These are phyloP conservation scores for Saururus chinensis DNA, from an alignment of 164 flowering plant species.

Conservation along the genomic window DNA sequence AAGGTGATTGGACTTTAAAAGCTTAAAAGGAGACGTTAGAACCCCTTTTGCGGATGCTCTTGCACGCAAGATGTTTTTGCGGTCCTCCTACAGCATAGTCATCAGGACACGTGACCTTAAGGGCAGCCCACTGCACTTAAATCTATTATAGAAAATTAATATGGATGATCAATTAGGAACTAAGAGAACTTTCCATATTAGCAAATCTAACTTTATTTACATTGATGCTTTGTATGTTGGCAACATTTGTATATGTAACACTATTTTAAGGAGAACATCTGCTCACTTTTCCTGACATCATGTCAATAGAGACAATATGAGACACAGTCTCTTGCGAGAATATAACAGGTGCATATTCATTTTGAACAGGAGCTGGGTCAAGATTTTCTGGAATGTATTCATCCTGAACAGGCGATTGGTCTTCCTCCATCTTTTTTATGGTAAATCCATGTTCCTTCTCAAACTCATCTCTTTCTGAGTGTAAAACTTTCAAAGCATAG, in stretches of 20 bases:
- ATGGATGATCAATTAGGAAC: background rate
- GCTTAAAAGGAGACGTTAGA: constrained; percentile 84
- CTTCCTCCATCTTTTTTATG: constrained; percentile 88
- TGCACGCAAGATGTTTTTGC: constrained; percentile 89
- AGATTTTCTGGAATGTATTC: constrained; percentile 51
- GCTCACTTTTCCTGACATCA: constrained; percentile 95
- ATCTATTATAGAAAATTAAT: background rate
- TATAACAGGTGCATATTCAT: constrained; percentile 98
- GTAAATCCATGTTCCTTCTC: constrained; percentile 80
- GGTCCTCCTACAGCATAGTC: constrained; percentile 57
- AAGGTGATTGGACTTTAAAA: constrained; percentile 78
- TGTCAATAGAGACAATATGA: constrained; percentile 90
- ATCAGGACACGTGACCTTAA: background rate
- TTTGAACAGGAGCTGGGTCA: constrained; percentile 69
- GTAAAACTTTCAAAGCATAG: constrained; percentile 78
- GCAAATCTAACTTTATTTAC: background rate
- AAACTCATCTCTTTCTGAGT: constrained; percentile 73
- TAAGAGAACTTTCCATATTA: background rate
- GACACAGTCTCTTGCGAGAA: constrained; percentile 87
- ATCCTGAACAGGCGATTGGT: constrained; percentile 73
- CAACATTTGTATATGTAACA: background rate
- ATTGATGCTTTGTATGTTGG: background rate
- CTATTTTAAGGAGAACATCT: background rate
- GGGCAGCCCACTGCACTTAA: background rate
- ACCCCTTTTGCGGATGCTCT: constrained; percentile 94